Evolutionary conservation across 306 rosid genomes (phyloP).

Genomic region (Betula pendula): DNA sequence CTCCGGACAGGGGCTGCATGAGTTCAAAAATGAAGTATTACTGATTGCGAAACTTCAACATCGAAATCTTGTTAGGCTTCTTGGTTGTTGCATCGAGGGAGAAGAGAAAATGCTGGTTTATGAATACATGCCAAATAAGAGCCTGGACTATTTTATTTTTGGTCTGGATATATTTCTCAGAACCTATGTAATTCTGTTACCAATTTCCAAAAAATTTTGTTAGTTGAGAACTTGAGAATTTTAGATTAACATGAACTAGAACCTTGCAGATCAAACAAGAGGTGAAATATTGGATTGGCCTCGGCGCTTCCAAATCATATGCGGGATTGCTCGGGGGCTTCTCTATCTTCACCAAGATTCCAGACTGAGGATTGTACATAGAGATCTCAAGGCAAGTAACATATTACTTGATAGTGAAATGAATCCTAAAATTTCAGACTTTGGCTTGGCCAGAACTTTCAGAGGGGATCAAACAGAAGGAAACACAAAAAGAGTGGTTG

Average conservation of each 20-base stretch:
- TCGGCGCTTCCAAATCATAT: slow-evolving; percentile 46
- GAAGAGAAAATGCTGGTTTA: slow-evolving; percentile 55
- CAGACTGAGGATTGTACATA: slow-evolving; percentile 51
- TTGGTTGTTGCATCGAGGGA: slow-evolving; percentile 56
- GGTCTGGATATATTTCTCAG: slow-evolving; percentile 24
- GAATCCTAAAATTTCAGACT: slow-evolving; percentile 68
- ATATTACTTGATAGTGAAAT: slow-evolving; percentile 47
- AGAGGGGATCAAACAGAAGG: slow-evolving; percentile 44
- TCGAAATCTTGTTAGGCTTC: slow-evolving; percentile 61
- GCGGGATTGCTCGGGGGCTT: slow-evolving; percentile 51
- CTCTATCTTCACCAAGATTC: slow-evolving; percentile 63
- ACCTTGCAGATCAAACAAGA: slow-evolving; percentile 31
- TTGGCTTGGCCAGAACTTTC: slow-evolving; percentile 53
- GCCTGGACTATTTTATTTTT: slow-evolving; percentile 66
- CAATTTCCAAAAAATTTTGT: too few relatives aligned
- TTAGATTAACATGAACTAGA: slow-evolving; percentile 5
- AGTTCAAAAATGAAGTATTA: slow-evolving; percentile 61
- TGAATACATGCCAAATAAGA: slow-evolving; percentile 62
- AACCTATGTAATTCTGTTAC: background rate
- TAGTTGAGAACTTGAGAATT: background rate
- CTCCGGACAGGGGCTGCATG: slow-evolving; percentile 59
- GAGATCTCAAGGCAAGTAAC: slow-evolving; percentile 60
- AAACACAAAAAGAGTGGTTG: slow-evolving; percentile 46
- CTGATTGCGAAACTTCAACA: slow-evolving; percentile 70
- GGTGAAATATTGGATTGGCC: slow-evolving; percentile 32